These are phyloP conservation scores for Metarhizium sp. DNA, from an alignment of 2,329 filamentous ascomycete genomes.

Conservation along the genomic window DNA sequence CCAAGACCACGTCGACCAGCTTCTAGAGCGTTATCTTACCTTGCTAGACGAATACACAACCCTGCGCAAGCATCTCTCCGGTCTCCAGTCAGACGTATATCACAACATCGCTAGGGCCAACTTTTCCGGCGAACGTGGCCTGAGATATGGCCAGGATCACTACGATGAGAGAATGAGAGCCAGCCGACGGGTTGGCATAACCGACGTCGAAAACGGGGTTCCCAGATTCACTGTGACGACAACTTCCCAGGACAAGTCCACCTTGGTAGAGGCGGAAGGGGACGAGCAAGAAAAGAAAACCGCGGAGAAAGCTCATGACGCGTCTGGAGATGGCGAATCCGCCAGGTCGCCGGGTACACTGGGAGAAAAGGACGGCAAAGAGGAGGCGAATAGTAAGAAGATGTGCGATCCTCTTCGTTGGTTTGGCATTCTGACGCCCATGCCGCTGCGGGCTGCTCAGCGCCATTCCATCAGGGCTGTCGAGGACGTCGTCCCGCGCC, in stretches of 20 bases:
- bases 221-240: conserved; percentile 12
- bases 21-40: conserved; percentile 56
- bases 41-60: conserved; percentile 58
- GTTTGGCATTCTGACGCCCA: conserved; percentile 47
- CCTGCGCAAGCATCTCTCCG: conserved; percentile 44
- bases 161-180: conserved; percentile 70
- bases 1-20: conserved; percentile 43
- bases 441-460: conserved; percentile 49
- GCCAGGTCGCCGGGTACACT: conserved; percentile 1
- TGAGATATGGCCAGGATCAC: conserved; percentile 58
- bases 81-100: conserved; percentile 45
- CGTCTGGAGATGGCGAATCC: not conserved
- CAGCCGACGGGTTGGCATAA: conserved; percentile 23
- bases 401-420: conserved; percentile 39
- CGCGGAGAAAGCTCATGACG: not conserved
- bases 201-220: conserved; percentile 7
- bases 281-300: not conserved
- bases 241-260: not conserved
- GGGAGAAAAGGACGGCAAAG: not conserved
- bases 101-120: conserved; percentile 64
- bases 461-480: conserved; percentile 44
- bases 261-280: not conserved
- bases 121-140: conserved; percentile 54
- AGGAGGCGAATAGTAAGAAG: not conserved
- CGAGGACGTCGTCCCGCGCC: conserved; percentile 44